A percentile compares a stretch with the other conserved stretches of the same genome.
Evolutionary conservation across 345 rosid genomes (phyloP).

Genomic region (Atalantia buxifolia): DNA sequence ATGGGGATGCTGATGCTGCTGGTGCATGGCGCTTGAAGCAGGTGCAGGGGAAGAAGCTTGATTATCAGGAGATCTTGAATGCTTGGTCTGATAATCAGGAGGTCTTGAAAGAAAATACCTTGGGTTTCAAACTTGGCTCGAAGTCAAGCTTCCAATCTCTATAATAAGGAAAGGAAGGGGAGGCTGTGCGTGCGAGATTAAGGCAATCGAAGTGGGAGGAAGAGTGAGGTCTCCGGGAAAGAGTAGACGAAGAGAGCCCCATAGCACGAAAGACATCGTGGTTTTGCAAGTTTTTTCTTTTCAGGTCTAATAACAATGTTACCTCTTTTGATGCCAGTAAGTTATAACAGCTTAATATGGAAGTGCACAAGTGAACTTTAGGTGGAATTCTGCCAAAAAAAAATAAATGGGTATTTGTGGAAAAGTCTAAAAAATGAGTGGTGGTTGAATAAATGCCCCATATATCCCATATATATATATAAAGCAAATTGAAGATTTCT

Average conservation of each 20-base stretch:
- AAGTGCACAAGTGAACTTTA: too few species aligned
- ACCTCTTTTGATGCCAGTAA: too few species aligned
- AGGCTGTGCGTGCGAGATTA: slow-evolving; percentile 54
- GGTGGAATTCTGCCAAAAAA: too few species aligned
- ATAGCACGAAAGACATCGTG: slow-evolving; percentile 64
- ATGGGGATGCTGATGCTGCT: neutral
- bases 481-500: too few species aligned
- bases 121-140: slow-evolving; percentile 56
- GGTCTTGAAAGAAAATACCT: slow-evolving; percentile 25
- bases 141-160: slow-evolving; percentile 68
- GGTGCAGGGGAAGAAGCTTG: slow-evolving; percentile 40
- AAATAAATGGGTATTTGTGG: too few species aligned
- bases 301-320: too few species aligned
- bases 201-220: slow-evolving; percentile 50
- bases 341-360: too few species aligned
- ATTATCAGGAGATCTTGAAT: slow-evolving; percentile 70
- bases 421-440: too few species aligned
- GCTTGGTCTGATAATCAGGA: slow-evolving; percentile 68
- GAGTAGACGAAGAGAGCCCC: too few species aligned
- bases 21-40: slow-evolving; percentile 19
- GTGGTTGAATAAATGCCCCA: too few species aligned
- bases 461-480: too few species aligned
- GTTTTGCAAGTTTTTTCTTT: slow-evolving; percentile 12
- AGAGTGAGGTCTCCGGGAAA: slow-evolving; percentile 39
- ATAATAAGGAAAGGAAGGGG: slow-evolving; percentile 74